Conservation (phyloP, 1,284 basidiomycete species). For the Taiwanofungus camphoratus region DNA sequence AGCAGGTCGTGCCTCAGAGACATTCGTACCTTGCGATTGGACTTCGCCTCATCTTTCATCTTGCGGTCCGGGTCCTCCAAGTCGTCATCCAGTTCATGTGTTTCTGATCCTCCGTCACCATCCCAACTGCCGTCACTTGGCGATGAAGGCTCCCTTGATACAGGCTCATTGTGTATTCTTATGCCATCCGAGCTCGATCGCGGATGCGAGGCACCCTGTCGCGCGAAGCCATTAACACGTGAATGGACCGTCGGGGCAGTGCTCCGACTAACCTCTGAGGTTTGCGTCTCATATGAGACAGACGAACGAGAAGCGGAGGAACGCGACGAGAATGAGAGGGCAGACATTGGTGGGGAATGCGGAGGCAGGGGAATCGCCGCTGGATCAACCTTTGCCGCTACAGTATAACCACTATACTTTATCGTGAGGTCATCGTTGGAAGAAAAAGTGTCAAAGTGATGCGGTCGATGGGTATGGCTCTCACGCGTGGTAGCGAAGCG, state of each 20-base stretch:
- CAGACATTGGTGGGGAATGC: conserved; percentile 63
- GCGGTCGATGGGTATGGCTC: conserved; percentile 11
- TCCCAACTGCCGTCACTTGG: conserved; percentile 15
- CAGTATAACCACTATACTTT: conserved; percentile 23
- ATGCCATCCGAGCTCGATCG: conserved; percentile 21
- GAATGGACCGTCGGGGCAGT: conserved; percentile 30
- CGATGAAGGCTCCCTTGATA: conserved; percentile 16
- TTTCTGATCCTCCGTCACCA: conserved; percentile 17
- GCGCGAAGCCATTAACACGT: conserved; percentile 18
- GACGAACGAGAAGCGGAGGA: conserved; percentile 58
- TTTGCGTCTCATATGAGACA: conserved; percentile 29
- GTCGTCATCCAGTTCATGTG: conserved; percentile 23
- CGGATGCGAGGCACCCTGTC: conserved; percentile 13
- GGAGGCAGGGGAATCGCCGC: conserved; percentile 50
- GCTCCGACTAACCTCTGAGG: conserved; percentile 30
- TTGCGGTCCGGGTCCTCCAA: conserved; percentile 42
- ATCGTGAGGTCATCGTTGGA: conserved; percentile 28
- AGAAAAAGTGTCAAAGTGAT: conserved; percentile 19
- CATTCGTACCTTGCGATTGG: conserved; percentile 62
- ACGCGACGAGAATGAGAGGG: conserved; percentile 64
- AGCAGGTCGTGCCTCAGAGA: neutral
- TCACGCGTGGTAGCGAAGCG: conserved; percentile 23
- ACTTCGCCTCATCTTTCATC: conserved; percentile 64
- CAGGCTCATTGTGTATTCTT: conserved; percentile 15
- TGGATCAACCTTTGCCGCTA: conserved; percentile 42